Evolutionary conservation across 2,329 filamentous ascomycete species (phyloP), one percentile per base, ranked within the genome.

Genomic region (Penicillium sp.): DNA sequence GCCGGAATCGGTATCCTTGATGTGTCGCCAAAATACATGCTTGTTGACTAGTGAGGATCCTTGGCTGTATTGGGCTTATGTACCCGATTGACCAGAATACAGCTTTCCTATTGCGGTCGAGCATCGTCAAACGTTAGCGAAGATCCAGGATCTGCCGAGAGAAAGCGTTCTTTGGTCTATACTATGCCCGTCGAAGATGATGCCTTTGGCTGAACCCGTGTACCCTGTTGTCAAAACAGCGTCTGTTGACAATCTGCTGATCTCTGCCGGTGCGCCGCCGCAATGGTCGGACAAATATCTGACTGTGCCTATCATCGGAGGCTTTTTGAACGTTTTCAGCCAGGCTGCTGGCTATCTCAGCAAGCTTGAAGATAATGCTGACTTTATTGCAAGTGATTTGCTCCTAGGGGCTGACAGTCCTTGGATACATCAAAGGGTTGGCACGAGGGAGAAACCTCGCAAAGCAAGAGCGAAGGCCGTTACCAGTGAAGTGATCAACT

Each of bases 91-190:
- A 46, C 18, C 5, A 9, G 16, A 38, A 11, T 29, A 31, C 48
- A 60, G 60, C 38, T 32, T 66, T 11, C 61, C 53, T 2, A 22
- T 66, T n/a, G 64, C 55, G 42, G 62, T 60, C 27, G 21, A 52
- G 16, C 65, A 66, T 50, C 59, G 52, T 34, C 38, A 32, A 32
- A 66, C 64, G 29, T 62, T 59, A 45, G 8, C 39, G 13, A 58
- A 64, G 47, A 56, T 67, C 46, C 56, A 59, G 56, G 44, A 53
- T 16, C 32, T 64, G 2, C 22, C 55, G 13, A 16, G 39, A 10
- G 59, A 59, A 34, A 32, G 18, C 10, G 10, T 65, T 39, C 55
- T 54, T 39, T 66, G 63, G 63, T 66, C 63, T 29, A 58, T 66
- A 9, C 60, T 59, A 47, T 64, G 62, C 39, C 61, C 64, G 43